These are phyloP conservation scores for Withania somnifera DNA, from an alignment of 305 asterid genomes.

Conservation along the genomic window DNA sequence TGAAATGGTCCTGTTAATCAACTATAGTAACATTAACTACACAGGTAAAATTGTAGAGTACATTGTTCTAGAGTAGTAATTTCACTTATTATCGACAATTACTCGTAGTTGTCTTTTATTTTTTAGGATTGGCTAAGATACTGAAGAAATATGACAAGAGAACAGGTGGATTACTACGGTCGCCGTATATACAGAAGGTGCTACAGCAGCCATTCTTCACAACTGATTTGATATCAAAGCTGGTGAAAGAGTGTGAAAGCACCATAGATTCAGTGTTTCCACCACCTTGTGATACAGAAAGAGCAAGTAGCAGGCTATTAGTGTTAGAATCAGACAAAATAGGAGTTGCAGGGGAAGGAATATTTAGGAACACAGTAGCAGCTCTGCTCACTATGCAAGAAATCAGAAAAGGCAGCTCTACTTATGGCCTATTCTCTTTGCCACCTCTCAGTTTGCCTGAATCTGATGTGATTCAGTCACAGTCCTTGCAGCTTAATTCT, in stretches of 20 bases:
- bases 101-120: not conserved
- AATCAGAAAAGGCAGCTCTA: constrained; percentile 86
- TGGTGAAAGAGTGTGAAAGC: constrained; percentile 73
- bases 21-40: constrained; percentile 80
- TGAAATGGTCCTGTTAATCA: constrained; percentile 84
- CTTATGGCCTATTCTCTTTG: constrained; percentile 70
- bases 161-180: constrained; percentile 72
- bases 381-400: constrained; percentile 81
- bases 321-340: not conserved
- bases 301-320: not conserved
- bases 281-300: constrained; percentile 16
- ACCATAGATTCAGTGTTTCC: constrained; percentile 64
- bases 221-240: constrained; percentile 73
- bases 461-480: constrained; percentile 29
- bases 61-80: no score
- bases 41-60: constrained; percentile 38
- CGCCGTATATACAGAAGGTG: constrained; percentile 66
- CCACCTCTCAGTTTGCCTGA: constrained; percentile 83
- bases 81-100: not conserved
- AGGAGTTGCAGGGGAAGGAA: constrained; percentile 50
- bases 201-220: constrained; percentile 78
- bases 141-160: constrained; percentile 83
- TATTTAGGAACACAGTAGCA: constrained; percentile 76
- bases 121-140: constrained; percentile 67
- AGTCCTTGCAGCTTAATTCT: constrained; percentile 37